phyloP scores from a whole-genome alignment of 2,329 filamentous ascomycete species.

The Coniochaeta ligniaria region DNA sequence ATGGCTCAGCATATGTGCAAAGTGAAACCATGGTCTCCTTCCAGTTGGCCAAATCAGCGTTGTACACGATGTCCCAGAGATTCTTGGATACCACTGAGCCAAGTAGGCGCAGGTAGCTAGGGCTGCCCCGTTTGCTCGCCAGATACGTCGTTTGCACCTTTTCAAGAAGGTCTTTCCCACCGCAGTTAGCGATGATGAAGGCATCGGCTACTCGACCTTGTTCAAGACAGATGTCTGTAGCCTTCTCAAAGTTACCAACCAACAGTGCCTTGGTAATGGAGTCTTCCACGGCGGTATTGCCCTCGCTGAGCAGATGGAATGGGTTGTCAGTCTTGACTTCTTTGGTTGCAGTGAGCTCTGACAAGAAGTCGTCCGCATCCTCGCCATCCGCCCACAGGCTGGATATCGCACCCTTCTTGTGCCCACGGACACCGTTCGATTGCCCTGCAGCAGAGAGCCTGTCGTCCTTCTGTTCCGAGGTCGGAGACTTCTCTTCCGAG shows the following conservation, averaged over 20 bases:
- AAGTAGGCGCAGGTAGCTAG: conserved; percentile 86
- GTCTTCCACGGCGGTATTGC: conserved; percentile 79
- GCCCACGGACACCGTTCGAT: conserved; percentile 35
- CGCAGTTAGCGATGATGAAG: conserved; percentile 96
- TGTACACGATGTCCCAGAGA: conserved; percentile 96
- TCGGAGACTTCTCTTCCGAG: conserved; percentile 6
- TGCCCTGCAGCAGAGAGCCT: conserved; percentile 21
- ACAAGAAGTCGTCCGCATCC: conserved; percentile 80
- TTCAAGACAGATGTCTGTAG: conserved; percentile 79
- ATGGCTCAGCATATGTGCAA: conserved; percentile 88
- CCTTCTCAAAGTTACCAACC: conserved; percentile 83
- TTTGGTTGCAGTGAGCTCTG: conserved; percentile 78
- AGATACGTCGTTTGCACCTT: conserved; percentile 92
- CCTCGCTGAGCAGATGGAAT: conserved; percentile 80
- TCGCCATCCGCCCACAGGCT: conserved; percentile 73
- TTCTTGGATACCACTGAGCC: conserved; percentile 94
- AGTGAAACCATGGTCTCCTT: conserved; percentile 94
- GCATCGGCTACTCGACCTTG: conserved; percentile 91
- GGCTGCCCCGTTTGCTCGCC: conserved; percentile 70
- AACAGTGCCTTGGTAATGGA: conserved; percentile 82
- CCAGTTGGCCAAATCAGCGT: conserved; percentile 88
- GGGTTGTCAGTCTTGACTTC: conserved; percentile 90
- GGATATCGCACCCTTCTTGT: conserved; percentile 50
- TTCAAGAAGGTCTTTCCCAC: conserved; percentile 85
- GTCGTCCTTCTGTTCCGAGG: conserved; percentile 12